Percentiles rank a stretch among this genome's conserved stretches.
These are phyloP conservation scores for Vitis hybrid DNA, from an alignment of 177 flowering plant species.

Conservation along the genomic window DNA sequence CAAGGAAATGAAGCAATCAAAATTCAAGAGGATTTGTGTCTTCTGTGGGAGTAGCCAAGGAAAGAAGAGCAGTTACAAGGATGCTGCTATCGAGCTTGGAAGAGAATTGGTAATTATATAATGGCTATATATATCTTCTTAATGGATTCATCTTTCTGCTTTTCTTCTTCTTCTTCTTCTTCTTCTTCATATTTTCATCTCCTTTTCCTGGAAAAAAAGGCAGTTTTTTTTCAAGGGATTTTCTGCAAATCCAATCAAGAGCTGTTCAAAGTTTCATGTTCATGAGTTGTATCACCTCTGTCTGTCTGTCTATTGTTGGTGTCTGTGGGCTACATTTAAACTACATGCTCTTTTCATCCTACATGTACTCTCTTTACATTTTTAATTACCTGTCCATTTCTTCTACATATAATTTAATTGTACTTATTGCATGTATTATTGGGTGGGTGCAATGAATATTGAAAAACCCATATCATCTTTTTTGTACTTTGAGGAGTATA, in stretches of 20 bases:
- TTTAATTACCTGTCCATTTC: too few species aligned
- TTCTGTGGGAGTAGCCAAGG: slow-evolving; percentile 53
- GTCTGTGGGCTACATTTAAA: too few species aligned
- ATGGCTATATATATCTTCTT: background rate
- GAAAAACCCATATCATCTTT: too few species aligned
- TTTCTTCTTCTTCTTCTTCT: slow-evolving; percentile 7
- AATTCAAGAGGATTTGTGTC: slow-evolving; percentile 46
- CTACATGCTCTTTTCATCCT: too few species aligned
- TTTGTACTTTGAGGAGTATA: too few species aligned
- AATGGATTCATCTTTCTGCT: slow-evolving; percentile 5
- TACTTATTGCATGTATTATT: too few species aligned
- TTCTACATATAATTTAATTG: too few species aligned
- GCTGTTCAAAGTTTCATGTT: background rate
- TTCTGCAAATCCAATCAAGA: background rate
- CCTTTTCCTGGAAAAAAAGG: background rate
- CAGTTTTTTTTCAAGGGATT: background rate
- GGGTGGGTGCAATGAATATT: too few species aligned
- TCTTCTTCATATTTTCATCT: background rate
- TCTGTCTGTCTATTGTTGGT: too few species aligned
- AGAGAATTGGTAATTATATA: slow-evolving; percentile 31
- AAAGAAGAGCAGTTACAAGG: slow-evolving; percentile 40
- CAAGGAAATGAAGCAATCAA: slow-evolving; percentile 25
- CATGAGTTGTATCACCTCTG: too few species aligned
- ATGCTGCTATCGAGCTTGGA: slow-evolving; percentile 47
- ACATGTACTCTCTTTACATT: too few species aligned